These are phyloP conservation scores for Backusella tarrabulga DNA, from an alignment of 192 early-diverging fungal species.

Conservation along the genomic window DNA sequence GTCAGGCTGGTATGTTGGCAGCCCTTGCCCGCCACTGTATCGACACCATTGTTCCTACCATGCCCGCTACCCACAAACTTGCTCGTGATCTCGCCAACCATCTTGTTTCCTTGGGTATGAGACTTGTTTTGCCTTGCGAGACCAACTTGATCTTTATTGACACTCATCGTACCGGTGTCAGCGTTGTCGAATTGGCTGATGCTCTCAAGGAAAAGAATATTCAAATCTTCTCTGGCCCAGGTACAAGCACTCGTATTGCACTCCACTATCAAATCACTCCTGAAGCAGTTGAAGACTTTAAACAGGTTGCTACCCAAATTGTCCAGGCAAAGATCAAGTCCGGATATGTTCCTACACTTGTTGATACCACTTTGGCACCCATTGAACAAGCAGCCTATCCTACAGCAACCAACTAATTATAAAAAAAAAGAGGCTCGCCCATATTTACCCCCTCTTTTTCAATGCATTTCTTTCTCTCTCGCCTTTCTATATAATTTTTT, in stretches of 20 bases:
- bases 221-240: conserved; percentile 49
- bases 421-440: background rate
- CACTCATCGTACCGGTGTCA: conserved; percentile 41
- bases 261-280: conserved; percentile 67
- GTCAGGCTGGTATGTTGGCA: conserved; percentile 85
- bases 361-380: background rate
- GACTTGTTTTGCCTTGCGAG: conserved; percentile 59
- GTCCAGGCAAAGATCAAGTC: background rate
- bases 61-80: conserved; percentile 64
- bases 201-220: conserved; percentile 50
- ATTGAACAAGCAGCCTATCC: conserved; percentile 11
- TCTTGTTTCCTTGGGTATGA: conserved; percentile 61
- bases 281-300: conserved; percentile 54
- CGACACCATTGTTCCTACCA: conserved; percentile 66
- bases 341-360: background rate
- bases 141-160: conserved; percentile 93
- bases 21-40: conserved; percentile 76
- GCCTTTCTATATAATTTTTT: background rate
- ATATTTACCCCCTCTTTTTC: background rate
- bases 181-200: conserved; percentile 44
- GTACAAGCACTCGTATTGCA: conserved; percentile 54
- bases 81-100: conserved; percentile 62
- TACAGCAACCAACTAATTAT: background rate
- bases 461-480: background rate
- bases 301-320: conserved; percentile 28